Percentiles rank a stretch among this genome's conserved stretches.
Conservation (phyloP, 2,329 filamentous ascomycete genomes). For the Fusarium abutilonis region DNA sequence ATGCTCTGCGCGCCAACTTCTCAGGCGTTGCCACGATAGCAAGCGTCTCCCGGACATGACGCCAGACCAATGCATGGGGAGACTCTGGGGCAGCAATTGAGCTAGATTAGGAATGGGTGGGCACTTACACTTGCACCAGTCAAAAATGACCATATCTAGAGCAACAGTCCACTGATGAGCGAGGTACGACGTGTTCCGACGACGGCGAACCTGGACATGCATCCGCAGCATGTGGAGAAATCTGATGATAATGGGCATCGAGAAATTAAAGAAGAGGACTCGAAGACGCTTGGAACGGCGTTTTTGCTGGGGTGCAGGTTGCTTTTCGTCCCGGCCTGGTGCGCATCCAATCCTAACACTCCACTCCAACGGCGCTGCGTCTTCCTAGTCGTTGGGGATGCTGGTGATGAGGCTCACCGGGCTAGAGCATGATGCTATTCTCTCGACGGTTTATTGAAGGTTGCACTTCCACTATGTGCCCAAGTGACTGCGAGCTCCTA, state of each 20-base stretch:
- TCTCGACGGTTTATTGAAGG: conserved; percentile 16
- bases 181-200: conserved; percentile 44
- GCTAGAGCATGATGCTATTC: conserved; percentile 32
- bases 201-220: conserved; percentile 38
- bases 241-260: conserved; percentile 37
- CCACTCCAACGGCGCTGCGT: conserved; percentile 22
- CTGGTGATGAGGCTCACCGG: conserved; percentile 35
- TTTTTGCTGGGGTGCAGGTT: conserved; percentile 39
- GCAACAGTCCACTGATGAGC: conserved; percentile 37
- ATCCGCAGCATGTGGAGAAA: conserved; percentile 42
- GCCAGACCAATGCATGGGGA: conserved; percentile 42
- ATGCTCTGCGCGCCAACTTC: conserved; percentile 39
- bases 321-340: conserved; percentile 23
- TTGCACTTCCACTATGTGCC: conserved; percentile 8
- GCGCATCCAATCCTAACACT: conserved; percentile 17
- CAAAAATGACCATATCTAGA: conserved; percentile 16
- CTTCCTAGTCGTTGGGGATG: conserved; percentile 11
- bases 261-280: conserved; percentile 7
- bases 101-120: conserved; percentile 44
- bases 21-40: conserved; percentile 54
- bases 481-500: background rate
- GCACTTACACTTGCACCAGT: conserved; percentile 49
- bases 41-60: conserved; percentile 46
- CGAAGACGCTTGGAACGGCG: conserved; percentile 27
- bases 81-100: conserved; percentile 36